Evolutionary conservation across 2,329 filamentous ascomycete genomes (phyloP).

Genomic region (Ascosphaera apis): DNA sequence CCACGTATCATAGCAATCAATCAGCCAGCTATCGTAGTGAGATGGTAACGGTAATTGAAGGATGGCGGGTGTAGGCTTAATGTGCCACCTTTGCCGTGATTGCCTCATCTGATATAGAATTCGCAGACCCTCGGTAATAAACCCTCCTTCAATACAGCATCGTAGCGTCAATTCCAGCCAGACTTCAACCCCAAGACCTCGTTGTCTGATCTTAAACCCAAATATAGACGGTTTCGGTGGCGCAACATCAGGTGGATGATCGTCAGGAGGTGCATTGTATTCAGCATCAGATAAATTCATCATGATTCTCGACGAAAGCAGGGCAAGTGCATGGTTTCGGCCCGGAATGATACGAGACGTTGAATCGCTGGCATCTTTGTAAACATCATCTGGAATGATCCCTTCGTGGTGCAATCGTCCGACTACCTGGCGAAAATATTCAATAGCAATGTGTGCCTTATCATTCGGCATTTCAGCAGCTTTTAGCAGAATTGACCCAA

Average conservation of each 20-base stretch:
- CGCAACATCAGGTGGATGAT: neutral
- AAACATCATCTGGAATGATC: conserved; percentile 20
- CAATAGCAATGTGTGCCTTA: conserved; percentile 19
- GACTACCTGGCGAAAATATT: conserved; percentile 20
- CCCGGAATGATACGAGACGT: conserved; percentile 11
- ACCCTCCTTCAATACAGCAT: conserved; percentile 26
- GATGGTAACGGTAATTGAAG: neutral
- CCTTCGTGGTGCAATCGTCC: conserved; percentile 23
- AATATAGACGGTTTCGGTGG: conserved; percentile 15
- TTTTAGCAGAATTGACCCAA: conserved; percentile 19
- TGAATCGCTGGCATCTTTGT: conserved; percentile 15
- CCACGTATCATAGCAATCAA: conserved; percentile 16
- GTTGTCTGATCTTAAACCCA: conserved; percentile 18
- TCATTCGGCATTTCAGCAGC: conserved; percentile 15
- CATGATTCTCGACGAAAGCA: conserved; percentile 23
- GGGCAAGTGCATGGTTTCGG: conserved; percentile 21
- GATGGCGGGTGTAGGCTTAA: conserved; percentile 6
- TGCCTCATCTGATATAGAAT: conserved; percentile 16
- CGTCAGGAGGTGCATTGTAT: conserved; percentile 14
- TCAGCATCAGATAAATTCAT: conserved; percentile 23
- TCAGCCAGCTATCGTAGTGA: conserved; percentile 1
- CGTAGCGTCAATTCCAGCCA: conserved; percentile 28
- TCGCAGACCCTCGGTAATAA: conserved; percentile 17
- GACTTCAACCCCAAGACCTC: conserved; percentile 23
- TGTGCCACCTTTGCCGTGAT: conserved; percentile 15